A percentile compares a stretch with the other conserved stretches of the same genome.
Evolutionary conservation across 768 basidiomycete genomes (phyloP).

Genomic region (Boletus rex-veris): DNA sequence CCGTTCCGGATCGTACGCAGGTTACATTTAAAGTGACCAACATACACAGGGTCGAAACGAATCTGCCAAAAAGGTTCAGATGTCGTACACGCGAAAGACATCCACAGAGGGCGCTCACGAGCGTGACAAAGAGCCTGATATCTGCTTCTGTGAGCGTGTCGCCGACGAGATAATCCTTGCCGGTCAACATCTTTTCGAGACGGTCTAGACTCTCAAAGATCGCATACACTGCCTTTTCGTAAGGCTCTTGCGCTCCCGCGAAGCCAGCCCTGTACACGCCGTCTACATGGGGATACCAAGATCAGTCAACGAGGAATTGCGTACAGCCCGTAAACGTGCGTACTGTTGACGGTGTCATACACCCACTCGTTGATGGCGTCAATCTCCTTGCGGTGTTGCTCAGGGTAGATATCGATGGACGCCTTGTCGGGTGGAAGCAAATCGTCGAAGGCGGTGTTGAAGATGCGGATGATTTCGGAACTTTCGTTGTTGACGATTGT

Average conservation of each 20-base stretch:
- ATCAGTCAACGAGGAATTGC: background rate
- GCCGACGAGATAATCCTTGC: constrained; percentile 85
- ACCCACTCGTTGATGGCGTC: constrained; percentile 85
- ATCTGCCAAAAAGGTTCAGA: constrained; percentile 40
- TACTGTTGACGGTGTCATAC: constrained; percentile 82
- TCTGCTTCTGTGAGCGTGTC: constrained; percentile 79
- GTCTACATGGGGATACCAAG: constrained; percentile 37
- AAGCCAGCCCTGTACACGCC: constrained; percentile 92
- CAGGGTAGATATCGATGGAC: constrained; percentile 74
- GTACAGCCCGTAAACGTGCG: constrained; percentile 25
- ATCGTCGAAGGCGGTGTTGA: constrained; percentile 84
- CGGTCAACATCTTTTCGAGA: constrained; percentile 71
- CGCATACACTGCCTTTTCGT: constrained; percentile 68
- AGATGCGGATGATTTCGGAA: constrained; percentile 90
- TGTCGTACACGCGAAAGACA: background rate
- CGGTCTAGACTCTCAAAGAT: constrained; percentile 80
- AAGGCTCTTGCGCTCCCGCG: constrained; percentile 75
- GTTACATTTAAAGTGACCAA: constrained; percentile 94
- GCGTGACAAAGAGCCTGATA: constrained; percentile 88
- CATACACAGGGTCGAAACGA: constrained; percentile 89
- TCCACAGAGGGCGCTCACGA: constrained; percentile 44
- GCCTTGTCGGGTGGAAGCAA: constrained; percentile 64
- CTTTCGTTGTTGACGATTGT: constrained; percentile 96
- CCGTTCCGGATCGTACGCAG: constrained; percentile 78
- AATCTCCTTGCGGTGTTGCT: constrained; percentile 66